phyloP scores from a whole-genome alignment of 1,139 yeast genomes.

The Taiozyma onychis region DNA sequence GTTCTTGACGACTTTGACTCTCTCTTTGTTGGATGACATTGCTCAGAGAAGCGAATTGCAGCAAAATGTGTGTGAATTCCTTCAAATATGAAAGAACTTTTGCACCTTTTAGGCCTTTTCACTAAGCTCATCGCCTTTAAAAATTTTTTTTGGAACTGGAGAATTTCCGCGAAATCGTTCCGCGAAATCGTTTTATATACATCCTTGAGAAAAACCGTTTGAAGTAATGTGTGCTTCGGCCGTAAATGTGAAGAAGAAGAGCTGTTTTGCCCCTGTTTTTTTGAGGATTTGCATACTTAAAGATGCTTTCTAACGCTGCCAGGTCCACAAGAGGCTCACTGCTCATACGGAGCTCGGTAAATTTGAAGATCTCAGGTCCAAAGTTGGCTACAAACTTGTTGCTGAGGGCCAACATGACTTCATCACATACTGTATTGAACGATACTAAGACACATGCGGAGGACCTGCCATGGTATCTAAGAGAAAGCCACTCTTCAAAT shows the following conservation, averaged over 20 bases:
- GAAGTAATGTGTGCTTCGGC: too few relatives aligned
- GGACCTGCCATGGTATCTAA: slow-evolving; percentile 57
- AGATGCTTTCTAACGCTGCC: neutral
- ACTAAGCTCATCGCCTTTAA: neutral
- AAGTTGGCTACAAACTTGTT: neutral
- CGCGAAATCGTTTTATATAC: too few relatives aligned
- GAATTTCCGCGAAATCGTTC: too few relatives aligned
- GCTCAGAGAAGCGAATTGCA: neutral
- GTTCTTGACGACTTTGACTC: slow-evolving; percentile 63
- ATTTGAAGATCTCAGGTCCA: neutral
- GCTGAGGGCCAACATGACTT: neutral
- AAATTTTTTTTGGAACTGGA: too few relatives aligned
- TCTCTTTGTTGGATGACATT: slow-evolving; percentile 78
- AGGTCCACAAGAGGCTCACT: neutral
- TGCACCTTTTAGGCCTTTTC: neutral
- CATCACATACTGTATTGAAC: neutral
- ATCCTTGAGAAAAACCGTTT: too few relatives aligned
- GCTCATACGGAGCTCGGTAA: neutral
- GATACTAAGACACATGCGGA: slow-evolving; percentile 2
- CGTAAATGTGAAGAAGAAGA: too few relatives aligned
- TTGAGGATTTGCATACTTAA: neutral
- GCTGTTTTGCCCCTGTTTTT: neutral
- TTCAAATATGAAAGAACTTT: neutral
- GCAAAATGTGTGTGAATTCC: neutral
- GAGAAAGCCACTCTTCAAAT: slow-evolving; percentile 43